phyloP scores from a whole-genome alignment of 345 rosid species.

The Streptanthus diversifolius region DNA sequence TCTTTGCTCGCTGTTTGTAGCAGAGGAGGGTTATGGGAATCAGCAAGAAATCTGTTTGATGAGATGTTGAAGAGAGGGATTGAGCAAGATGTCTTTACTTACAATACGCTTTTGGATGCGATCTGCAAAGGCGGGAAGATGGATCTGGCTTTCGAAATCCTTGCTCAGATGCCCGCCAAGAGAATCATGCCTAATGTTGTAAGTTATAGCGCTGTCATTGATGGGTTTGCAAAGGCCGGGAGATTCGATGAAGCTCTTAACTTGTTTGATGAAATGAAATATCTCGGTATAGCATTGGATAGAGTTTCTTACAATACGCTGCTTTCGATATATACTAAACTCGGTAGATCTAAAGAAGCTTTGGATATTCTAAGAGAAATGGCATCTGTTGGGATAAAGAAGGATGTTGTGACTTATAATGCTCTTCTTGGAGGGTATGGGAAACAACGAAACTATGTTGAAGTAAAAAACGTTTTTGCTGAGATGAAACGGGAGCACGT shows the following conservation, averaged over 20 bases:
- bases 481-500: slow-evolving; percentile 68
- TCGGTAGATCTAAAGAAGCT: slow-evolving; percentile 76
- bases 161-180: slow-evolving; percentile 78
- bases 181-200: slow-evolving; percentile 81
- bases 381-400: slow-evolving; percentile 69
- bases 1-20: slow-evolving; percentile 86
- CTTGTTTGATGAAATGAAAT: slow-evolving; percentile 74
- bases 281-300: slow-evolving; percentile 63
- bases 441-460: slow-evolving; percentile 64
- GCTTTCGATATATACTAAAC: slow-evolving; percentile 72
- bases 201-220: slow-evolving; percentile 85
- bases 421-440: slow-evolving; percentile 88
- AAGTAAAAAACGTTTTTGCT: slow-evolving; percentile 54
- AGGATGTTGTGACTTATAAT: slow-evolving; percentile 86
- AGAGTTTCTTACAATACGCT: slow-evolving; percentile 78
- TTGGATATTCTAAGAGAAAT: slow-evolving; percentile 75
- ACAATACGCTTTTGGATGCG: slow-evolving; percentile 84
- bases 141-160: slow-evolving; percentile 72
- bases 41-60: slow-evolving; percentile 64
- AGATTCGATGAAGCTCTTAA: slow-evolving; percentile 67
- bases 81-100: slow-evolving; percentile 73
- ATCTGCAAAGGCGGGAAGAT: slow-evolving; percentile 86
- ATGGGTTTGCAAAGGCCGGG: slow-evolving; percentile 79
- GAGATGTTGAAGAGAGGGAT: slow-evolving; percentile 83
- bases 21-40: slow-evolving; percentile 85